These are phyloP conservation scores for Glycine tomentella DNA, from an alignment of 306 rosid genomes.

Conservation along the genomic window DNA sequence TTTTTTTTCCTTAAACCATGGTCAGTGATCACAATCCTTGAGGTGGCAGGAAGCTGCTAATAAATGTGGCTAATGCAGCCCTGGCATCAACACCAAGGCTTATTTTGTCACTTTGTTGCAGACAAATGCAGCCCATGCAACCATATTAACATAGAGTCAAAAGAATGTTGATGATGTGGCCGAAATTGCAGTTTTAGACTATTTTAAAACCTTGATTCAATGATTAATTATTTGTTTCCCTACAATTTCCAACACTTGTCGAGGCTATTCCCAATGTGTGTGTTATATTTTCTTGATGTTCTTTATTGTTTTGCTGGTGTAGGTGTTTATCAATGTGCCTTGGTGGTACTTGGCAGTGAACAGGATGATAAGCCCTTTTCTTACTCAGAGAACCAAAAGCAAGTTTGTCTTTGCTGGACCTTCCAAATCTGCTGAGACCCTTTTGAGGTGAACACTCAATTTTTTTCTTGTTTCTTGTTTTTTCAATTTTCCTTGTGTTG, in stretches of 20 bases:
- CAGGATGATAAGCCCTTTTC: conserved; percentile 75
- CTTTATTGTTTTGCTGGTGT: background rate
- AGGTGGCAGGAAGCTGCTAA: too few relatives aligned
- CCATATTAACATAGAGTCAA: too few relatives aligned
- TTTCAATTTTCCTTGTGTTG: background rate
- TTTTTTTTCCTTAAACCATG: too few relatives aligned
- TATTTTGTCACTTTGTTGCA: too few relatives aligned
- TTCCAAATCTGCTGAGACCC: conserved; percentile 70
- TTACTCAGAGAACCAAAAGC: conserved; percentile 76
- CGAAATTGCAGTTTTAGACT: too few relatives aligned
- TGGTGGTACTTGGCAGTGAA: conserved; percentile 86
- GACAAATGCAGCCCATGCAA: too few relatives aligned
- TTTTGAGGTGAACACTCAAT: conserved; percentile 52
- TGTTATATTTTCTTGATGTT: background rate
- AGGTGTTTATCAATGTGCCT: conserved; percentile 88
- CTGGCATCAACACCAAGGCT: too few relatives aligned
- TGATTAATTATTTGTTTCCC: background rate
- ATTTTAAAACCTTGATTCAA: background rate
- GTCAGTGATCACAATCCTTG: too few relatives aligned
- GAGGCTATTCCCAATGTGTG: background rate
- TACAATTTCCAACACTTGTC: background rate
- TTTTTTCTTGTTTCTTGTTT: background rate
- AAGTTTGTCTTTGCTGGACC: conserved; percentile 80
- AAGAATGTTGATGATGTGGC: too few relatives aligned
- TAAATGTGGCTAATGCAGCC: too few relatives aligned